Percentiles rank a stretch among this genome's conserved stretches.
Conservation (phyloP, 2,329 filamentous ascomycete genomes). For the Neurospora sp. region DNA sequence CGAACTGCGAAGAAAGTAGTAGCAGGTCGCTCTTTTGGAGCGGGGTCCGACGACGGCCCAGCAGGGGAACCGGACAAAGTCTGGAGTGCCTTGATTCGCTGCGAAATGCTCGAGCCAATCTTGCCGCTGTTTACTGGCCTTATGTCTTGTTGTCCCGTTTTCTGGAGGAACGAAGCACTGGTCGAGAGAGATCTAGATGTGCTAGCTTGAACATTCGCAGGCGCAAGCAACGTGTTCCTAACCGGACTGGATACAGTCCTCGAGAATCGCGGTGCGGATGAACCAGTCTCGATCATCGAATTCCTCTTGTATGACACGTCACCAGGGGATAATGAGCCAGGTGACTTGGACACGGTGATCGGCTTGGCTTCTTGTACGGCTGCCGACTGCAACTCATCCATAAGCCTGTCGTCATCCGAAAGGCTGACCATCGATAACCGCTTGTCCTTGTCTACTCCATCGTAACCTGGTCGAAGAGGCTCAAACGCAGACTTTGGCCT, state of each 20-base stretch:
- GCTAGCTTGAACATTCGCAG: constrained; percentile 35
- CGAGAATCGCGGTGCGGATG: constrained; percentile 23
- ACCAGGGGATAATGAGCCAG: constrained; percentile 24
- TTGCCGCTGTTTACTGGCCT: constrained; percentile 61
- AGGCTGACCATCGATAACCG: constrained; percentile 36
- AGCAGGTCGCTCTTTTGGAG: constrained; percentile 31
- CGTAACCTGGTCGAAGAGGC: constrained; percentile 45
- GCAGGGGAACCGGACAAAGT: constrained; percentile 50
- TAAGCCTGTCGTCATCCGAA: constrained; percentile 67
- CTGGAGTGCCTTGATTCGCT: constrained; percentile 87
- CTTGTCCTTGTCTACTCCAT: constrained; percentile 23
- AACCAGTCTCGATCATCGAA: constrained; percentile 6
- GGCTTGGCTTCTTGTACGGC: constrained; percentile 77
- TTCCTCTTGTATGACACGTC: neutral
- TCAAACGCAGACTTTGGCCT: constrained; percentile 34
- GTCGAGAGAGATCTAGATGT: constrained; percentile 46
- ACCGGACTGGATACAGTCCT: constrained; percentile 42
- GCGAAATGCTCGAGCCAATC: constrained; percentile 83
- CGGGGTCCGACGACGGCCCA: constrained; percentile 11
- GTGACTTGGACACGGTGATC: constrained; percentile 71
- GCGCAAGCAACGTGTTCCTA: constrained; percentile 34
- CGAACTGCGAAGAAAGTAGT: constrained; percentile 52
- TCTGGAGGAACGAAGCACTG: constrained; percentile 46
- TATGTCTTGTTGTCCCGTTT: constrained; percentile 45
- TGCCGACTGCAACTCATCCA: constrained; percentile 77